Conservation (phyloP, 371 early-diverging fungal genomes). For the Apophysomyces variabilis region DNA sequence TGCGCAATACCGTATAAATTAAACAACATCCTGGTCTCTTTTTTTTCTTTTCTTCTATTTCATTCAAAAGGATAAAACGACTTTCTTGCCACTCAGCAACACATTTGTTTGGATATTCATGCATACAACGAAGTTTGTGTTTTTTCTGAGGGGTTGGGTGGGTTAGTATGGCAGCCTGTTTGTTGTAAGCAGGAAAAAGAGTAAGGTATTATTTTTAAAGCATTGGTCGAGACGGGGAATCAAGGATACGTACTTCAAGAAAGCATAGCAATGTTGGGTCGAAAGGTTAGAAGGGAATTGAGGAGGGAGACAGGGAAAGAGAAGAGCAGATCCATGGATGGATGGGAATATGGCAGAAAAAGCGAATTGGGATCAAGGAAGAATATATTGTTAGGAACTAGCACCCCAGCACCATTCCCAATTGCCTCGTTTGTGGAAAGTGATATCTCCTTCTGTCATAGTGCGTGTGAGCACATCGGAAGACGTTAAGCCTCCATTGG, state of each 20-base stretch:
- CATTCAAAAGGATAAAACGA: neutral
- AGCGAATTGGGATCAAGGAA: neutral
- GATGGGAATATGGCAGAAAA: neutral
- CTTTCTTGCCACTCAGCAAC: neutral
- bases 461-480: slow-evolving; percentile 3
- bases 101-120: no score
- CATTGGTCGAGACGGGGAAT: no score
- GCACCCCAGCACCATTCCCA: neutral
- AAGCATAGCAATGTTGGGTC: no score
- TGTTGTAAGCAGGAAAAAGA: no score
- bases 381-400: neutral
- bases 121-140: no score
- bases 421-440: slow-evolving; percentile 6
- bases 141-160: no score
- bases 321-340: neutral
- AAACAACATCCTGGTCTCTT: neutral
- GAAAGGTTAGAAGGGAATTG: neutral
- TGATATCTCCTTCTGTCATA: neutral
- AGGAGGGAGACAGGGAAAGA: neutral
- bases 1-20: slow-evolving; percentile 33
- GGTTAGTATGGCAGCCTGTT: no score
- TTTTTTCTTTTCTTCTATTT: neutral
- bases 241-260: no score
- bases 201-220: no score
- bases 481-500: neutral